Percentiles rank a stretch among this genome's conserved stretches.
Evolutionary conservation across 352 stramenopile genomes (phyloP).

Genomic region (Phytophthora rubi): DNA sequence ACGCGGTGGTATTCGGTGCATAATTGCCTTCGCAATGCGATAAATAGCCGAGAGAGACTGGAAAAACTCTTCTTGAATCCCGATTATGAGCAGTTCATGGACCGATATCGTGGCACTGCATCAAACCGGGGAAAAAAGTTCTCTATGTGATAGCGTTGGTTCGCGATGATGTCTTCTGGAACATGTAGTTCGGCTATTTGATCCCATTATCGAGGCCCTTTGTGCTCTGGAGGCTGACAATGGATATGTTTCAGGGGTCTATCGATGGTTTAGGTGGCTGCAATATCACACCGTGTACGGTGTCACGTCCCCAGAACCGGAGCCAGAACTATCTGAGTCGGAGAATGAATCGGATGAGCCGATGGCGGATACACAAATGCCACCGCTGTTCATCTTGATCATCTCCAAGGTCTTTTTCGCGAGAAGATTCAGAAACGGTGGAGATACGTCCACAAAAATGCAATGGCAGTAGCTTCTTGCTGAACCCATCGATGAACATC

Average conservation of each 20-base stretch:
- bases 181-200: conserved; percentile 12
- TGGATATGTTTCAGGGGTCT: conserved; percentile 8
- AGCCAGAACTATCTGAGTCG: not conserved
- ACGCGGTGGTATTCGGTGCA: not conserved
- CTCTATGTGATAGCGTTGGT: not conserved
- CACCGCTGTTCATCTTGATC: conserved; percentile 3
- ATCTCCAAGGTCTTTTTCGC: conserved; percentile 11
- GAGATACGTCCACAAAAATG: conserved; percentile 6
- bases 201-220: conserved; percentile 3
- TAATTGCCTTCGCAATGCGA: not conserved
- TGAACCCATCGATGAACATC: not conserved
- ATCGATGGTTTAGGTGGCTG: conserved; percentile 11
- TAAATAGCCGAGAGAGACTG: too few species aligned
- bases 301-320: conserved; percentile 1
- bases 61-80: too few species aligned
- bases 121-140: conserved; percentile 4
- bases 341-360: not conserved
- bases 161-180: conserved; percentile 13
- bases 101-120: conserved; percentile 10
- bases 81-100: not conserved
- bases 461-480: conserved; percentile 1
- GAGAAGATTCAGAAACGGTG: conserved; percentile 10
- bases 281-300: conserved; percentile 4
- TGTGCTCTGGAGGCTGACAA: conserved; percentile 1
- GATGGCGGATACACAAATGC: conserved; percentile 7